Base-by-base conservation (phyloP, 345 rosid genomes). In the Gossypium longicalyx region DNA sequence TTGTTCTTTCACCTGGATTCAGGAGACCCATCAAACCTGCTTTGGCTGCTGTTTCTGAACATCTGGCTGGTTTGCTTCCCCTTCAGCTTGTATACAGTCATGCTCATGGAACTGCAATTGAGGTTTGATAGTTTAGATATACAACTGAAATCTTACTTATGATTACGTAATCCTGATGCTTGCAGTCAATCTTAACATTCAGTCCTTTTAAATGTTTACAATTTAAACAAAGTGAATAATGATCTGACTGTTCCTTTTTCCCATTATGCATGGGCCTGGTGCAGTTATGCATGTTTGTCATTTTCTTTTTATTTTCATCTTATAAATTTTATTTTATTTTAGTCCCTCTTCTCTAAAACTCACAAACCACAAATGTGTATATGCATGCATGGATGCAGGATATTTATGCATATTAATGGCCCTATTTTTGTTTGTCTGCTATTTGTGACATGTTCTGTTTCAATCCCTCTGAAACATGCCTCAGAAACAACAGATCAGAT, bases 31-130 rank as follows among this genome's bases (percentile, higher is more conserved):
- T 90, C 76, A 95, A 91, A 84, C 92, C 99, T 74, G 97, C 92
- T 59, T 70, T 95, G 78, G 94, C 98, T 81, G 89, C 94, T 77
- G 94, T 91, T 77, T 87, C 99, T 61, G 97, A 91, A 83, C 97
- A 93, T 87, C 72, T 93, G 76, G 97, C 99, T 65, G 99, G 99
- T 79, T 84, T 95, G 78, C 94, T 95, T 78, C 98, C 99, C 74
- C 97, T 90, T 81, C 98, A 95, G 86, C 87, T 93, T 78, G 91
- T 86, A 83, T 90, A 95, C 87, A 95, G 97, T 82, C 93, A 88
- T 70, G 98, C 97, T 78, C 97, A 95, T 86, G 94, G 88, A 86
- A 87, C 94, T 82, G 94, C 93, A 71, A 89, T 91, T 82, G 97
- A 95, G 98, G 99, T 95, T 84, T 73, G 43, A 51, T 47, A 9